Conservation (phyloP, 2,329 filamentous ascomycete genomes). For the Aspergillus sp. region DNA sequence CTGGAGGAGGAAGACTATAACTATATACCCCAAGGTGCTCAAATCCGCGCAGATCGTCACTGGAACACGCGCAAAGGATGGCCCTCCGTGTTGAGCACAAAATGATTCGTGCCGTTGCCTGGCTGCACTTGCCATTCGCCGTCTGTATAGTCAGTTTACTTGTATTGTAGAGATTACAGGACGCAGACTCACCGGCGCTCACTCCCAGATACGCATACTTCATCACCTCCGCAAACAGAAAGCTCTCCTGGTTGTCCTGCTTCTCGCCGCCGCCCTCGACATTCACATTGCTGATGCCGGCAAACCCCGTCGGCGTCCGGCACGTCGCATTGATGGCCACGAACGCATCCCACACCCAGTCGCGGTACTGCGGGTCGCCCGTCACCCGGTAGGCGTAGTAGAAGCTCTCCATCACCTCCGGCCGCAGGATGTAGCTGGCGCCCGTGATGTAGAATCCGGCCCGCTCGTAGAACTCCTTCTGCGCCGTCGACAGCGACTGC, state of each 20-base stretch:
- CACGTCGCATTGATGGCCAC: slow-evolving; percentile 57
- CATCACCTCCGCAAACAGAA: slow-evolving; percentile 78
- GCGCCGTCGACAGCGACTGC: slow-evolving; percentile 38
- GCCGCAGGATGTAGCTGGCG: slow-evolving; percentile 59
- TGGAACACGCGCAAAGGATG: slow-evolving; percentile 40
- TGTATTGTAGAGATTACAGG: slow-evolving; percentile 1
- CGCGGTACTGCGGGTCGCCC: slow-evolving; percentile 63
- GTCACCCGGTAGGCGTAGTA: slow-evolving; percentile 84
- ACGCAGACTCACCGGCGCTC: slow-evolving; percentile 32
- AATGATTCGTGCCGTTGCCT: slow-evolving; percentile 43
- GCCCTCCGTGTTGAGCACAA: slow-evolving; percentile 59
- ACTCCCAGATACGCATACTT: slow-evolving; percentile 76
- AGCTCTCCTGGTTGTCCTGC: slow-evolving; percentile 71
- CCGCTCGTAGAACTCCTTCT: slow-evolving; percentile 53
- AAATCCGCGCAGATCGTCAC: slow-evolving; percentile 12
- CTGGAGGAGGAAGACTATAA: background rate
- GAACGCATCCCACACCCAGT: slow-evolving; percentile 78
- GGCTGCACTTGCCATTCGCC: slow-evolving; percentile 50
- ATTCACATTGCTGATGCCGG: slow-evolving; percentile 59
- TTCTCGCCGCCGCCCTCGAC: slow-evolving; percentile 51
- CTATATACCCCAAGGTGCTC: slow-evolving; percentile 14
- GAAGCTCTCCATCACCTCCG: slow-evolving; percentile 74
- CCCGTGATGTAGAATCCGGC: slow-evolving; percentile 65
- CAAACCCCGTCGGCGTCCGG: slow-evolving; percentile 58
- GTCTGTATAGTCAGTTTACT: slow-evolving; percentile 33